Evolutionary conservation across 306 rosid genomes (phyloP), one percentile per base, ranked within the genome.

Genomic region (Hippophae rhamnoides): DNA sequence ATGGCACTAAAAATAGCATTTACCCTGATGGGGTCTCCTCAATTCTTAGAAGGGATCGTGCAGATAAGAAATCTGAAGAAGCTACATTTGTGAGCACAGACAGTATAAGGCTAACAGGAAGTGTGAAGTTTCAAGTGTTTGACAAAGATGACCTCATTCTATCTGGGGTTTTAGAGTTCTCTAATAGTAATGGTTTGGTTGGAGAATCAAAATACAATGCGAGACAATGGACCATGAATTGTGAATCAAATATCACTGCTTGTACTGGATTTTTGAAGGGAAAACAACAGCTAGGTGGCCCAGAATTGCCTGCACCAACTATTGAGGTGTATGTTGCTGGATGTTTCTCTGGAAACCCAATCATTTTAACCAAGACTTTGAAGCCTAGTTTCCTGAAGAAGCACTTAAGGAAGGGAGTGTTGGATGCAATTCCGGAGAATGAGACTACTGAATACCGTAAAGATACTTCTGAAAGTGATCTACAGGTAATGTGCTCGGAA

Each of bases 241-340:
- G 94, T 18, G 77, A 80, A 53, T 77, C 94, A 3, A 75, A 76
- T 61, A 75, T 80, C 63, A 70, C 63, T 9, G 57, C 82, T 42
- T 54, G 80, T 6, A 72, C 74, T 44, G 78, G 90, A 13, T 77
- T 93, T 72, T 79, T 93, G 54, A 86, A 73, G 65, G 88, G 86
- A 14, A 88, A 82, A 72, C 82, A 82, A 72, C 82, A 78, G 59
- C 71, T 76, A 65, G 67, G 50, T 61, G 74, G 74, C 42, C 40
- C 79, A 7, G 87, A 81, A 61, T 62, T 65, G n/a, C 43, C 63
- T 48, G 54, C 69, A 61, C 87, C 96, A 50, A 72, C 78, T 44
- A 84, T 88, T 53, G 99, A 93, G 84, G 94, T 93, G 66, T 92
- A 92, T 63, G 71, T 92, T 52, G 87, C 99, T 27, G 96, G 99